Evolutionary conservation across 371 early-diverging fungal genomes (phyloP).

Genomic region (Zychaea mexicana): DNA sequence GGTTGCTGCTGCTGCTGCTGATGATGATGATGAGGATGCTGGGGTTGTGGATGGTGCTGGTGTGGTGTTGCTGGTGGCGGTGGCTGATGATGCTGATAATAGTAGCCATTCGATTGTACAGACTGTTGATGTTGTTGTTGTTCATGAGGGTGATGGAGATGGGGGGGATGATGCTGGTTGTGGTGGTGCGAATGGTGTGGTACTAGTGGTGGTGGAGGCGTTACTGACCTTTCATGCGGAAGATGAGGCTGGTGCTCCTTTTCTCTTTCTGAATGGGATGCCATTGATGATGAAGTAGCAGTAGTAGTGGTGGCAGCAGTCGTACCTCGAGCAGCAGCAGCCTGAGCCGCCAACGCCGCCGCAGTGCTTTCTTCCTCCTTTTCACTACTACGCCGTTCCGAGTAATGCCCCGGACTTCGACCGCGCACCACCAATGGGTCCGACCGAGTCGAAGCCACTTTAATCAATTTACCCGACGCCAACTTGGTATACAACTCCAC

Average conservation of each 20-base stretch:
- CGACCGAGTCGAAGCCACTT: conserved; percentile 71
- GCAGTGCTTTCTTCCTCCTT: neutral
- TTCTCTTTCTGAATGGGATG: neutral
- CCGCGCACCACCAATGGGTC: conserved; percentile 88
- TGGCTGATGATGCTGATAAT: neutral
- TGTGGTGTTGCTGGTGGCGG: neutral
- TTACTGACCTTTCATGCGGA: no score
- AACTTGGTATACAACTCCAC: conserved; percentile 67
- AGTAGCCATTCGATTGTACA: neutral
- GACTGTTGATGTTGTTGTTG: neutral
- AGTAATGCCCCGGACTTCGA: conserved; percentile 89
- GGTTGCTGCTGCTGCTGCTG: no score
- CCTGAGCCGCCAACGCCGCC: neutral
- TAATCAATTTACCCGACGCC: conserved; percentile 43
- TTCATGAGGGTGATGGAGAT: neutral
- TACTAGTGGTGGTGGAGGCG: no score
- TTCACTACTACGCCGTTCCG: conserved; percentile 35
- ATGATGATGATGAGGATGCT: neutral
- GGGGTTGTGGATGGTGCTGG: neutral
- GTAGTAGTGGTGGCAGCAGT: neutral
- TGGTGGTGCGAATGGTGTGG: no score
- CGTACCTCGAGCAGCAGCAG: neutral
- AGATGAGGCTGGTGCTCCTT: neutral
- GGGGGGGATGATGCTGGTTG: neutral
- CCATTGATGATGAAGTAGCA: neutral